These are phyloP conservation scores for Entrophospora sp. DNA, from an alignment of 192 early-diverging fungal species.

Conservation along the genomic window DNA sequence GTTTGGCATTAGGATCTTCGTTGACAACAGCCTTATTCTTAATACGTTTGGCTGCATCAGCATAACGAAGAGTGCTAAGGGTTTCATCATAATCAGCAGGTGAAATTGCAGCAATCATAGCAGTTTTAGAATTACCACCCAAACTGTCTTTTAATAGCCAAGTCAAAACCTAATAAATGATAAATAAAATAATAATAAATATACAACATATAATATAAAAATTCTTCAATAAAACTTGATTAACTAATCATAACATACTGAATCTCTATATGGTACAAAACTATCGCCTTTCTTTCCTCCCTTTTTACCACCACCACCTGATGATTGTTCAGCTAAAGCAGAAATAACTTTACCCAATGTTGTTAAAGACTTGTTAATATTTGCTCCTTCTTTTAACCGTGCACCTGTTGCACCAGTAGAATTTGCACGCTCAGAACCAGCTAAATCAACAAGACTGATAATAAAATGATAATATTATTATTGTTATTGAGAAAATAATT, in stretches of 20 bases:
- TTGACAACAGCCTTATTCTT: conserved; percentile 88
- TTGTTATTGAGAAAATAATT: conserved; percentile 1
- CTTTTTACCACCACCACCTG: conserved; percentile 27
- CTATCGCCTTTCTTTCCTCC: conserved; percentile 37
- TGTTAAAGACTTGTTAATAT: conserved; percentile 90
- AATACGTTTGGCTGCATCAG: conserved; percentile 84
- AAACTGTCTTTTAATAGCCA: conserved; percentile 79
- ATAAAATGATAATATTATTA: conserved; percentile 34
- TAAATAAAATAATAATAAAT: not conserved
- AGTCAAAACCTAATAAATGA: conserved; percentile 50
- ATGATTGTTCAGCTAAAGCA: conserved; percentile 66
- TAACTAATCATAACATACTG: conserved; percentile 37
- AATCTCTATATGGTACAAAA: conserved; percentile 89
- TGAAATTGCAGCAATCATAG: conserved; percentile 74
- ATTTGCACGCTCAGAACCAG: conserved; percentile 87
- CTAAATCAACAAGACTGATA: conserved; percentile 79
- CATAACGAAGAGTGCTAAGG: conserved; percentile 80
- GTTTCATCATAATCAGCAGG: conserved; percentile 71
- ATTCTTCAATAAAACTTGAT: no score
- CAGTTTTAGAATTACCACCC: conserved; percentile 77
- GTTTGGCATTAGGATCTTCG: conserved; percentile 70
- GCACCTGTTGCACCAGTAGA: conserved; percentile 75
- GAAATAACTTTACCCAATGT: conserved; percentile 93
- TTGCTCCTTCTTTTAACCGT: conserved; percentile 84
- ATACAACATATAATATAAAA: no score